A percentile compares a stretch with the other conserved stretches of the same genome.
These are phyloP conservation scores for Aureobasidium namibiae DNA, from an alignment of 2,329 filamentous ascomycete species.

Conservation along the genomic window DNA sequence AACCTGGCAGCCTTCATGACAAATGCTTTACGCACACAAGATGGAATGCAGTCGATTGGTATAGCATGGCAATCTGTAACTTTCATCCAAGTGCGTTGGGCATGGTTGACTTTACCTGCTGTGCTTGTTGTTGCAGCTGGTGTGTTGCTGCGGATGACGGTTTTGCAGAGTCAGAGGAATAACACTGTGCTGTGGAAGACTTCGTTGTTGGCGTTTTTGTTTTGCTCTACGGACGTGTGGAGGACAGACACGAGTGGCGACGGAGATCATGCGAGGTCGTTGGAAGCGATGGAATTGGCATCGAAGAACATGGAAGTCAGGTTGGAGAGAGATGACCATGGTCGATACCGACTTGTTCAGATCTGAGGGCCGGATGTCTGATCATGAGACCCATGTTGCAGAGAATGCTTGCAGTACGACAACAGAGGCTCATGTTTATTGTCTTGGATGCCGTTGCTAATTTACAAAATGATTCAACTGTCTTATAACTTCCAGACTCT, in stretches of 20 bases:
- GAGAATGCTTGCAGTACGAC: too few species aligned
- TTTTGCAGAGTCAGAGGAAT: neutral
- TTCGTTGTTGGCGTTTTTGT: conserved; percentile 2
- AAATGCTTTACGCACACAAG: conserved; percentile 4
- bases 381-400: too few species aligned
- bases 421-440: too few species aligned
- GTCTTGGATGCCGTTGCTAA: too few species aligned
- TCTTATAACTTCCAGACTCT: too few species aligned
- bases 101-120: neutral
- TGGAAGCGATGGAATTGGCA: neutral
- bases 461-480: too few species aligned
- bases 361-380: neutral
- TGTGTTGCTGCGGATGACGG: neutral
- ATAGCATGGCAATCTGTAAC: conserved; percentile 4
- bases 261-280: too few species aligned
- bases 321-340: neutral
- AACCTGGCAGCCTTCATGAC: conserved; percentile 8
- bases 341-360: conserved; percentile 4
- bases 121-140: neutral
- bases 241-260: neutral
- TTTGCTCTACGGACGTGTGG: neutral
- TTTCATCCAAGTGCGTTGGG: neutral
- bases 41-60: neutral
- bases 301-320: conserved; percentile 1
- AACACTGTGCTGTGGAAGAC: conserved; percentile 4